Base-by-base conservation (phyloP, 345 rosid species). In the Sonneratia alba region DNA sequence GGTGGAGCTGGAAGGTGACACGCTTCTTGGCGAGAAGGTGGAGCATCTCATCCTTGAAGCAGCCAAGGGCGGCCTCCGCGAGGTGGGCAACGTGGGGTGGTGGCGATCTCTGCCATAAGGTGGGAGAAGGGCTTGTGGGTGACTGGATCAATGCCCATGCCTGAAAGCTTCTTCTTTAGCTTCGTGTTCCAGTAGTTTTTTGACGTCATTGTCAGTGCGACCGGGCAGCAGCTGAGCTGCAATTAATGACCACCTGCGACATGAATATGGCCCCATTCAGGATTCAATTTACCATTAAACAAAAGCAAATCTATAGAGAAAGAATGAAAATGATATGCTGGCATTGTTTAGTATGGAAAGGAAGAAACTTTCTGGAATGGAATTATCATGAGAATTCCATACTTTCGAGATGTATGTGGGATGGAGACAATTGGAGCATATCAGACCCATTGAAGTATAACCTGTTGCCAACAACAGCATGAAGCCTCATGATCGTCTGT, bases 61-160 rank as follows among this genome's bases (percentile, higher is more conserved):
- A 96, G 42, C 98, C 98, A 3, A 96, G 91, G 1, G 99, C 96
- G 7, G 97, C 99, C 83, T 96, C 99, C 0, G 97, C 96, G 0
- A 96, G 91, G 80, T 91, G 88, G 80, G 96, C 90, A 68, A 90
- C 91, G 57, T 96, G 99, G 0, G 97, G 97, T 90, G 77, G 97
- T 91, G 71, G 97, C 92, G 4, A 92, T 96, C 86, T 91, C 97
- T 6, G 93, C 99, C 97, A 96, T 91, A 53, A 96, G 95, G 69
- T 93, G 99, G 3, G 99, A 96, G 81, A 96, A 96, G n/a, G 99
- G 94, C 77, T 92, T 95, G 90, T 95, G 99, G 47, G 98, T 95
- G 37, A 92, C 96, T 0, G 97, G 93, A 73, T 92, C 99, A 21
- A 92, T 92, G 6, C 91, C 99, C 96, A 88, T 91, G 7, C 96